Base-by-base conservation (phyloP, 1,284 basidiomycete genomes). In the Leccinum insolens region DNA sequence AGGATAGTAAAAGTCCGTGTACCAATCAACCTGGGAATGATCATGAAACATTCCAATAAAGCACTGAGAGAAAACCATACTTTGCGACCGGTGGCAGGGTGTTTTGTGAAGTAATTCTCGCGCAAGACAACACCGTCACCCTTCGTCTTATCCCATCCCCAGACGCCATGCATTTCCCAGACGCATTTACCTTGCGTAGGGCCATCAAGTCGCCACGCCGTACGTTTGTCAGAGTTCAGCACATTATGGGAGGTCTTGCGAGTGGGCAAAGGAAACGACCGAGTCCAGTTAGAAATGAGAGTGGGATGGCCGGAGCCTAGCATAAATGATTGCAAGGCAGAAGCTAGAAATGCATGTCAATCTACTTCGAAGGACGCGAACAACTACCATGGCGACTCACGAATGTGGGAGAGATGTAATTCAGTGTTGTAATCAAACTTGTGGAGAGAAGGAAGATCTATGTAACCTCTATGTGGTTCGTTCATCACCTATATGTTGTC, bases 381-480 rank as follows among this genome's bases (percentile, higher is more conserved):
- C 57, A 34, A 11, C 31, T 7, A n/a, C 4, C 31, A 20, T 5
- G 31, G 14, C 12, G 28, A 86, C 90, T 81, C 74, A 93, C 92
- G 94, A 75, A 92, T 89, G 77, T 91, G 85, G 15, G 91, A 89
- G 34, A 98, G 86, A 74, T 98, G 95, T 7, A 99, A 86, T 76
- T 99, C 96, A 11, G 96, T 98, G 71, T 95, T 95, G 80, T 98
- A 96, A 79, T 98, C 91, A 81, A 95, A 99, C 39, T 83, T 83
- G 74, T 98, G 90, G 64, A 98, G 86, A 3, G 94, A 95, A 55
- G 88, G 84, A 3, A 97, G 82, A 67, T 92, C 88, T 69, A 98
- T 89, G 76, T 96, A 98, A 28, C 97, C 98, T 74, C 92, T 86
- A 80, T 99, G 96, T 1, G 97, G 97, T 79, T 99, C 97, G 75